These are phyloP conservation scores for Pythium scleroteichum DNA, from an alignment of 352 stramenopile species.

Conservation along the genomic window DNA sequence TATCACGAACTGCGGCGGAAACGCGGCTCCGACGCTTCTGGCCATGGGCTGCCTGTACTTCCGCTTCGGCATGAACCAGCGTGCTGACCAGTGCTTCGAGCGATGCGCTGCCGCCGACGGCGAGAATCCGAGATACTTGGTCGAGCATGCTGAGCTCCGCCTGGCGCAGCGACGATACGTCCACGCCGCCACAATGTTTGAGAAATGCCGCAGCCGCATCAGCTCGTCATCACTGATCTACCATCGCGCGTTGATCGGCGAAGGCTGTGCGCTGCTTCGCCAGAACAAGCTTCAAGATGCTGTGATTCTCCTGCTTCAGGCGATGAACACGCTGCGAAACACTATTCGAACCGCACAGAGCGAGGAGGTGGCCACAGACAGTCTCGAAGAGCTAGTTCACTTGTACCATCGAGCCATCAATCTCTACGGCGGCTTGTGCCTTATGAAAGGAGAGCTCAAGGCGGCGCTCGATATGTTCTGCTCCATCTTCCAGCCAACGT, in stretches of 20 bases:
- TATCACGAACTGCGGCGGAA: slow-evolving; percentile 43
- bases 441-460: slow-evolving; percentile 55
- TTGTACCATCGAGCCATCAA: slow-evolving; percentile 46
- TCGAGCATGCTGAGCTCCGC: slow-evolving; percentile 49
- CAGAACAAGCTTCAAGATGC: slow-evolving; percentile 47
- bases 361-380: neutral
- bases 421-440: slow-evolving; percentile 47
- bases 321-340: slow-evolving; percentile 37
- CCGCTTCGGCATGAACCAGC: slow-evolving; percentile 53
- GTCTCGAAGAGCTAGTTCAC: slow-evolving; percentile 23
- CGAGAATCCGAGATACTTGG: slow-evolving; percentile 43
- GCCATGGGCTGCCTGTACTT: slow-evolving; percentile 58
- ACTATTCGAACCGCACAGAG: slow-evolving; percentile 23
- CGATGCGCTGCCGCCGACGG: slow-evolving; percentile 33
- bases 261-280: slow-evolving; percentile 41
- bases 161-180: slow-evolving; percentile 45
- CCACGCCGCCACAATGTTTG: slow-evolving; percentile 38
- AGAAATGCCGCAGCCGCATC: slow-evolving; percentile 33
- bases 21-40: slow-evolving; percentile 28
- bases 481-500: slow-evolving; percentile 29
- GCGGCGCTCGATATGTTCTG: slow-evolving; percentile 50
- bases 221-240: slow-evolving; percentile 32
- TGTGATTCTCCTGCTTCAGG: slow-evolving; percentile 38
- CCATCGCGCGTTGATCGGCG: slow-evolving; percentile 47
- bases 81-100: slow-evolving; percentile 49